Base-by-base conservation (phyloP, 768 basidiomycete genomes). In the Rhizopogon vinicolor region DNA sequence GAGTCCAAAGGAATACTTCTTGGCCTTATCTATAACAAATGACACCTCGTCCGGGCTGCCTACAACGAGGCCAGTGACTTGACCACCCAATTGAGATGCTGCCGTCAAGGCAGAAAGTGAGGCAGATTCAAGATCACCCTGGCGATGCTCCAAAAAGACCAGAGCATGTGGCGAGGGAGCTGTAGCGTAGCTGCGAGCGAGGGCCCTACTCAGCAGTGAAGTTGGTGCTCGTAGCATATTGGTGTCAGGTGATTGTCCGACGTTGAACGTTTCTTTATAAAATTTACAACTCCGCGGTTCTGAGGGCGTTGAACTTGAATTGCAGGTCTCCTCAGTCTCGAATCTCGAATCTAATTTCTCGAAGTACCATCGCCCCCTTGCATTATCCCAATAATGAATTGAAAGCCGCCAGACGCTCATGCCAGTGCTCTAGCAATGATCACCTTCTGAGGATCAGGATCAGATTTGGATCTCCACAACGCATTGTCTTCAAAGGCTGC, bases 51-150 rank as follows among this genome's bases (percentile, higher is more conserved):
- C 84, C 58, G 83, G 75, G 22, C 77, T 77, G n/a, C 87, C 90
- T 8, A 48, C 33, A 18, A 90, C 75, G 37, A 93, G 75, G 10
- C 87, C 87, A 45, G 92, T 89, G 39, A 98, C 88, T 64, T 89
- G 77, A 98, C 80, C 61, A 8, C 46, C 46, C 18, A 79, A 56
- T 91, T 87, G 80, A 55, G 82, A 76, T 1, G 95, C 97, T 42
- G 97, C 97, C 1, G 94, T 92, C 59, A 99, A 74, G 25, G 97
- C 96, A 35, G 91, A 94, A 55, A 98, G 78, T 13, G 91, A 91
- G 13, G 84, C 87, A 1, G 93, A 81, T 55, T 94, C 89, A 58
- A 97, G 78, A 54, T 79, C 77, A 39, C 91, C 91, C 52, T 81
- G 77, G 50, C 82, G 81, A 67, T 95, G 92, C 71, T 96, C 93